Evolutionary conservation across 331 rosid genomes (phyloP).

Genomic region (Saraca asoca): DNA sequence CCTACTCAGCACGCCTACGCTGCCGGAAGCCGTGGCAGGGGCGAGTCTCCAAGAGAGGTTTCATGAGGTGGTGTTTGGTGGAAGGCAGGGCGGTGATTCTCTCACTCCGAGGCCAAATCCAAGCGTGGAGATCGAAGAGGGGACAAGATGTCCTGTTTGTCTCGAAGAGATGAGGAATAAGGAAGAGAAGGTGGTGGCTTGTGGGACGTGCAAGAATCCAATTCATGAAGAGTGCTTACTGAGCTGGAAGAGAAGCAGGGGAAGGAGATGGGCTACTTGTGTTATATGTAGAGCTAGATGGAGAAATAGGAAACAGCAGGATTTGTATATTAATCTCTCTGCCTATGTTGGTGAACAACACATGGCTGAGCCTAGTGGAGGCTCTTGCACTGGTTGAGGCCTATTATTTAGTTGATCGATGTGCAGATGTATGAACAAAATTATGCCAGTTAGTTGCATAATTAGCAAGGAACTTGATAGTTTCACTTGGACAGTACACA

Average conservation of each 20-base stretch:
- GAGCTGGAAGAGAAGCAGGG: constrained; percentile 73
- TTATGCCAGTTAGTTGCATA: too few species aligned
- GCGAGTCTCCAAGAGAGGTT: constrained; percentile 53
- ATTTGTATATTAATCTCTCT: too few species aligned
- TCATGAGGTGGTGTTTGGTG: constrained; percentile 49
- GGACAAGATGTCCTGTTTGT: constrained; percentile 69
- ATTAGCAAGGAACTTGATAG: too few species aligned
- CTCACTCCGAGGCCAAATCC: too few species aligned
- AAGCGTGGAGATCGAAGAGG: constrained; percentile 54
- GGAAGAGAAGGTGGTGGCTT: constrained; percentile 63
- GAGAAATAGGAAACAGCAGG: constrained; percentile 27
- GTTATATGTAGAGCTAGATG: constrained; percentile 92
- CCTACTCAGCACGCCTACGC: constrained; percentile 45
- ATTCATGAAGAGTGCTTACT: constrained; percentile 75
- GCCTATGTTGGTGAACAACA: too few species aligned
- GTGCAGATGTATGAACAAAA: too few species aligned
- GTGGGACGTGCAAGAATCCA: constrained; percentile 70
- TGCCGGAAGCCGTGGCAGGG: constrained; percentile 60
- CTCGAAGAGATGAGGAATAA: constrained; percentile 78
- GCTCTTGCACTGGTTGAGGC: too few species aligned
- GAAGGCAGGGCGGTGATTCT: constrained; percentile 25
- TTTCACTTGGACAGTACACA: too few species aligned
- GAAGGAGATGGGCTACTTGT: constrained; percentile 62
- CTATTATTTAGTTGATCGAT: too few species aligned
- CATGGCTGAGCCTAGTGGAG: too few species aligned